A percentile compares a stretch with the other conserved stretches of the same genome.
Evolutionary conservation across 2,329 filamentous ascomycete species (phyloP).

Genomic region (Alternaria hordeiaustralica): DNA sequence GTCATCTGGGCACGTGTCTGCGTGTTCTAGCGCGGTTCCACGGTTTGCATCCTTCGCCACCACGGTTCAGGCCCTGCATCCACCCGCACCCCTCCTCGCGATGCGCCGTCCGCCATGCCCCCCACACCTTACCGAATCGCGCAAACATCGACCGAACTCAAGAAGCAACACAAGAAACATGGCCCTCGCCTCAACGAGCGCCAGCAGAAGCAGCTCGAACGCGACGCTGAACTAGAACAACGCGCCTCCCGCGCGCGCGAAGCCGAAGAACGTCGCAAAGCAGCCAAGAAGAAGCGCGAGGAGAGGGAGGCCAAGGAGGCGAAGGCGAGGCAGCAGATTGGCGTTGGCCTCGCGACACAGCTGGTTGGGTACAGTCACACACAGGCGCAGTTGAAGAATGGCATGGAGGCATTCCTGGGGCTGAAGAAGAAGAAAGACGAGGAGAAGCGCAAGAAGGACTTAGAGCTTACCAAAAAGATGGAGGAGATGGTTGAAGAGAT

Average conservation of each 20-base stretch:
- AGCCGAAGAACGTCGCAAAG: slow-evolving; percentile 37
- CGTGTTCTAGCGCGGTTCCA: slow-evolving; percentile 13
- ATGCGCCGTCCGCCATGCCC: slow-evolving; percentile 30
- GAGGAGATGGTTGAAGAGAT: slow-evolving; percentile 28
- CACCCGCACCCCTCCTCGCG: slow-evolving; percentile 4
- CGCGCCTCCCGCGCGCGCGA: slow-evolving; percentile 44
- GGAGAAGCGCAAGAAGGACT: slow-evolving; percentile 25
- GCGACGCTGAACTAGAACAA: slow-evolving; percentile 38
- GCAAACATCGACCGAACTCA: slow-evolving; percentile 46
- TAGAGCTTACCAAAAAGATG: slow-evolving; percentile 27
- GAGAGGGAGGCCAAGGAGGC: slow-evolving; percentile 43
- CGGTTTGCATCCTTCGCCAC: slow-evolving; percentile 3
- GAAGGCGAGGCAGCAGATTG: slow-evolving; percentile 34
- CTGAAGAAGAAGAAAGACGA: slow-evolving; percentile 32
- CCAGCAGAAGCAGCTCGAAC: slow-evolving; percentile 41
- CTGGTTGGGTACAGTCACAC: slow-evolving; percentile 48
- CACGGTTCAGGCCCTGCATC: slow-evolving; percentile 2
- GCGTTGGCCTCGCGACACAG: slow-evolving; percentile 48
- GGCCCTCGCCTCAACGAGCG: slow-evolving; percentile 32
- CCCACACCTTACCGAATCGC: slow-evolving; percentile 31
- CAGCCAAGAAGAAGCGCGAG: slow-evolving; percentile 39
- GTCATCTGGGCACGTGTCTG: slow-evolving; percentile 8
- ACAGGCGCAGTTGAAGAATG: slow-evolving; percentile 46
- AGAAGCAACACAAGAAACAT: slow-evolving; percentile 42
- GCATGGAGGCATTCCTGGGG: slow-evolving; percentile 48